phyloP scores from a whole-genome alignment of 2,329 filamentous ascomycete species.

The Epichloe hybrida region DNA sequence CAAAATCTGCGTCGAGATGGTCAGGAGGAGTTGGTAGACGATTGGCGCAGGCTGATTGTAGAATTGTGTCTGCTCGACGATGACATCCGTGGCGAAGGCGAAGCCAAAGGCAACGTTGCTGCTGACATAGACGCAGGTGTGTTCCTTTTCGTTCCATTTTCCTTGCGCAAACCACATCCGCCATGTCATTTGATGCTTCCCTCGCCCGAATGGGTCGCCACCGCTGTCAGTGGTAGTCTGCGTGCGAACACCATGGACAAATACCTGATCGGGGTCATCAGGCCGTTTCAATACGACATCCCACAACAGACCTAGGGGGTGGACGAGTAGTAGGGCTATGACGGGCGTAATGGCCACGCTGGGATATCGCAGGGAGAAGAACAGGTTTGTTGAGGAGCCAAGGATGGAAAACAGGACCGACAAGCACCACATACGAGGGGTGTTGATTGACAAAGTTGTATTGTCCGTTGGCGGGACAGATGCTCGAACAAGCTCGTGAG shows the following conservation, averaged over 20 bases:
- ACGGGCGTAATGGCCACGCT: conserved; percentile 83
- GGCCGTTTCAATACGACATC: conserved; percentile 56
- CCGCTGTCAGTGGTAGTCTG: conserved; percentile 8
- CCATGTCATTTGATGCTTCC: conserved; percentile 27
- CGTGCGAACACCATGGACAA: conserved; percentile 33
- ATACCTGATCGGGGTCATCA: conserved; percentile 35
- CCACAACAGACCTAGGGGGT: conserved; percentile 76
- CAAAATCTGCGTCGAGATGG: conserved; percentile 72
- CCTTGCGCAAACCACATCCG: conserved; percentile 70
- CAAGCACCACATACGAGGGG: conserved; percentile 74
- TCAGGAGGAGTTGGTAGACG: conserved; percentile 67
- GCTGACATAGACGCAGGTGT: conserved; percentile 78
- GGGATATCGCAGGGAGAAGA: conserved; percentile 82
- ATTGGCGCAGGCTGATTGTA: conserved; percentile 72
- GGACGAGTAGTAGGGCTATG: conserved; percentile 72
- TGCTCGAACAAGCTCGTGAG: conserved; percentile 66
- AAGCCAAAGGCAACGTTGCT: conserved; percentile 85
- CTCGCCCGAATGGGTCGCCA: conserved; percentile 8
- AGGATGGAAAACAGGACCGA: conserved; percentile 70
- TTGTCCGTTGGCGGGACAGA: conserved; percentile 68
- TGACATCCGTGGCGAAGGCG: conserved; percentile 79
- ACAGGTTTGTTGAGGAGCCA: conserved; percentile 72
- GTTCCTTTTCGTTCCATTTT: conserved; percentile 77
- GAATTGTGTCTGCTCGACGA: conserved; percentile 80
- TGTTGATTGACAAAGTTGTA: conserved; percentile 67